phyloP scores from a whole-genome alignment of 176 grass and related monocot genomes.

The Saccharum spontaneum region DNA sequence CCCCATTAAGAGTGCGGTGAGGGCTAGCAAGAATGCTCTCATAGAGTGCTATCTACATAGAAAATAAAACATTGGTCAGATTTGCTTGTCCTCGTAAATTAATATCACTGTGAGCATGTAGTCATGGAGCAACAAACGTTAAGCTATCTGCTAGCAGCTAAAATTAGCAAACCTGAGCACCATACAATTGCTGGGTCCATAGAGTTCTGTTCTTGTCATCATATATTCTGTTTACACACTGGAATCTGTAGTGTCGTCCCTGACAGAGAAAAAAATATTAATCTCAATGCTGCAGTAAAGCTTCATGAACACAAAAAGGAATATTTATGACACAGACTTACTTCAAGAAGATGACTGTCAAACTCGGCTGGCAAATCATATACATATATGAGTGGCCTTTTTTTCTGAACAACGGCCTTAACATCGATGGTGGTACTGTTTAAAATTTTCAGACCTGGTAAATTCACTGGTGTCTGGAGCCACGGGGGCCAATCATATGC shows the following conservation, averaged over 20 bases:
- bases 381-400: slow-evolving; percentile 92
- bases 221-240: slow-evolving; percentile 97
- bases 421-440: slow-evolving; percentile 35
- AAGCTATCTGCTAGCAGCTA: slow-evolving; percentile 13
- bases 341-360: slow-evolving; percentile 91
- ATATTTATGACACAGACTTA: slow-evolving; percentile 42
- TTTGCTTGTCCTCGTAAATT: slow-evolving; percentile 18
- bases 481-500: slow-evolving; percentile 66
- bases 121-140: slow-evolving; percentile 5
- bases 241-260: slow-evolving; percentile 83
- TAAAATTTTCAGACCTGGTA: slow-evolving; percentile 30
- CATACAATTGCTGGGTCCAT: slow-evolving; percentile 83
- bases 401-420: slow-evolving; percentile 64
- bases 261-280: slow-evolving; percentile 32
- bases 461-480: slow-evolving; percentile 55
- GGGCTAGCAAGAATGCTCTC: slow-evolving; percentile 96
- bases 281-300: slow-evolving; percentile 33
- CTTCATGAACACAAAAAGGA: slow-evolving; percentile 19
- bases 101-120: not conserved
- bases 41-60: slow-evolving; percentile 82
- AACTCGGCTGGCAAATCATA: slow-evolving; percentile 95
- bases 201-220: slow-evolving; percentile 75
- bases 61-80: slow-evolving; percentile 34
- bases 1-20: slow-evolving; percentile 87
- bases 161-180: slow-evolving; percentile 74